These are phyloP conservation scores for Rhodotorula paludigena DNA, from an alignment of 768 basidiomycete species.

Conservation along the genomic window DNA sequence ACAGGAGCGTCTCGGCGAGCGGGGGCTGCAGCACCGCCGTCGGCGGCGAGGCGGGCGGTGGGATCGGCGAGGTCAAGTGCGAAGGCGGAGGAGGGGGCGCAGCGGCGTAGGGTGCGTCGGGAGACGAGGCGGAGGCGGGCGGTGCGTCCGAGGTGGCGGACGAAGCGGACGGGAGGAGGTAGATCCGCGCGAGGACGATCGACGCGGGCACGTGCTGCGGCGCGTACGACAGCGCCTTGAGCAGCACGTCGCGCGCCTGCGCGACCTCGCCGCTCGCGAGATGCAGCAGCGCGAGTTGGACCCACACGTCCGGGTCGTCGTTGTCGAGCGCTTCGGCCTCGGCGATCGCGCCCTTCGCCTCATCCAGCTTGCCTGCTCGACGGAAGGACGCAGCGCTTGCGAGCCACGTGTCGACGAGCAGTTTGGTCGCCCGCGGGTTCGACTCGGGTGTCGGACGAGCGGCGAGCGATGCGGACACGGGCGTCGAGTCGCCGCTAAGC, in stretches of 20 bases:
- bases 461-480: conserved; percentile 42
- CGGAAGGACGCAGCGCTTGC: conserved; percentile 93
- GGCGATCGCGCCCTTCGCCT: conserved; percentile 82
- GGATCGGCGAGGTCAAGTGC: conserved; percentile 9
- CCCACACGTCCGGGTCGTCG: not conserved
- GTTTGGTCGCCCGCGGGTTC: conserved; percentile 56
- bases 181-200: conserved; percentile 70
- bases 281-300: conserved; percentile 69
- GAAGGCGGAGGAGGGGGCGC: not conserved
- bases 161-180: conserved; percentile 53
- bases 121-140: not conserved
- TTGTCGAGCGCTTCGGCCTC: conserved; percentile 68
- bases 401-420: conserved; percentile 84
- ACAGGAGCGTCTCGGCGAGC: conserved; percentile 73
- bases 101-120: not conserved
- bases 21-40: conserved; percentile 4
- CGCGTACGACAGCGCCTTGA: conserved; percentile 82
- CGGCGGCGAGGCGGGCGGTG: conserved; percentile 17
- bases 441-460: not conserved
- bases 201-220: conserved; percentile 71
- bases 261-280: conserved; percentile 55
- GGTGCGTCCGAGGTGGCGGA: not conserved
- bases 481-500: not conserved
- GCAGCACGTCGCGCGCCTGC: conserved; percentile 68
- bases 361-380: conserved; percentile 79